These are phyloP conservation scores for Leavenworthia alabamica DNA, from an alignment of 345 rosid species.

Conservation along the genomic window DNA sequence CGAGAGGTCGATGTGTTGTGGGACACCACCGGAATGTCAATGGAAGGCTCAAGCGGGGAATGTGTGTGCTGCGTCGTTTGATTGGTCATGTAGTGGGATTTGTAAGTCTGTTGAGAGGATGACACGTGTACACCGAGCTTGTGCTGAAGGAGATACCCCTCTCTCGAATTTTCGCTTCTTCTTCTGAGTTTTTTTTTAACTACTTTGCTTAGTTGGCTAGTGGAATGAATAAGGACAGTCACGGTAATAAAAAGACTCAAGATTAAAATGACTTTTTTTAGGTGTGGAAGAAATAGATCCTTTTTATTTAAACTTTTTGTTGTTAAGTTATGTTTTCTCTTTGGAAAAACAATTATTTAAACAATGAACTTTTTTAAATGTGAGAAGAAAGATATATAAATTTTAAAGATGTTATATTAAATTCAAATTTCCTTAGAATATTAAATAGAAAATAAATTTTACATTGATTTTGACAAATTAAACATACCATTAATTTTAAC, in stretches of 20 bases:
- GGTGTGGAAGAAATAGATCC: background rate
- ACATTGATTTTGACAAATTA: too few relatives aligned
- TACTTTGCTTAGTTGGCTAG: background rate
- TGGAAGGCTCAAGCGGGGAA: slow-evolving; percentile 71
- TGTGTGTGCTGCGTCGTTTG: slow-evolving; percentile 77
- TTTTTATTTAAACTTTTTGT: background rate
- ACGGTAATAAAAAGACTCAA: background rate
- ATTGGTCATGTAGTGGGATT: slow-evolving; percentile 86
- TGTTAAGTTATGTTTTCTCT: background rate
- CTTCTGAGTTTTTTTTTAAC: background rate
- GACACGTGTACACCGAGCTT: slow-evolving; percentile 51
- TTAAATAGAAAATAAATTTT: too few relatives aligned
- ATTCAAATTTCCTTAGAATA: too few relatives aligned
- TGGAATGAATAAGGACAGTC: slow-evolving; percentile 4
- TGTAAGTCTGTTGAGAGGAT: slow-evolving; percentile 78
- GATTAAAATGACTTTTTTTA: background rate
- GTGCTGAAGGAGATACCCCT: slow-evolving; percentile 71
- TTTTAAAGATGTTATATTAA: too few relatives aligned
- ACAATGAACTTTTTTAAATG: too few relatives aligned
- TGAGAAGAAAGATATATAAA: too few relatives aligned
- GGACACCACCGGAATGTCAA: slow-evolving; percentile 76
- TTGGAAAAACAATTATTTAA: too few relatives aligned
- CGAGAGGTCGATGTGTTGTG: slow-evolving; percentile 81
- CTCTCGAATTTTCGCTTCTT: slow-evolving; percentile 34
- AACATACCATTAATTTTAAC: too few relatives aligned